phyloP scores from a whole-genome alignment of 2,329 filamentous ascomycete genomes.

The Chrysoporthe cubensis region DNA sequence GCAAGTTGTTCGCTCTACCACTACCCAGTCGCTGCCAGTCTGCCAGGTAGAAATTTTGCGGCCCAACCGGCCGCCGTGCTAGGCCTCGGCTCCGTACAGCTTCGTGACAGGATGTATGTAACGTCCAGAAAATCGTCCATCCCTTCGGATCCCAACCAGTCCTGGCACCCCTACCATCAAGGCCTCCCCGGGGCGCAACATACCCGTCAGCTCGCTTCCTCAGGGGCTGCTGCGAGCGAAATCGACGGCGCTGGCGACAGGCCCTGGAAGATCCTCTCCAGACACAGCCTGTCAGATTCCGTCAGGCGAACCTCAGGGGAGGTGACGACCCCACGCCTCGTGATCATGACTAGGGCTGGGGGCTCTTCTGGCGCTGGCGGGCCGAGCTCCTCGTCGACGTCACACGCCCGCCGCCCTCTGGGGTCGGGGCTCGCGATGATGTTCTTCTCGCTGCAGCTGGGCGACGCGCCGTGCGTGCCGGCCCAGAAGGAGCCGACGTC shows the following conservation, averaged over 20 bases:
- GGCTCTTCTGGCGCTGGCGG: not conserved
- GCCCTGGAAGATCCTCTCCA: conserved; percentile 17
- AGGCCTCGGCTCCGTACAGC: too few relatives aligned
- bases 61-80: too few relatives aligned
- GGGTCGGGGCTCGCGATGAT: not conserved
- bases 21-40: too few relatives aligned
- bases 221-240: not conserved
- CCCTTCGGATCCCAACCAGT: too few relatives aligned
- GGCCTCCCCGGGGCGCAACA: not conserved
- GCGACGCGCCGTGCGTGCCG: not conserved
- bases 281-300: conserved; percentile 16
- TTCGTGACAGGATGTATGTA: too few relatives aligned
- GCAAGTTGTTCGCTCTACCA: too few relatives aligned
- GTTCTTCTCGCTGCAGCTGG: not conserved
- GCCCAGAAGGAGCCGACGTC: conserved; percentile 37
- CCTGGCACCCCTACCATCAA: too few relatives aligned
- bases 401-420: not conserved
- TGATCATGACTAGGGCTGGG: conserved; percentile 9
- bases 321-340: conserved; percentile 12
- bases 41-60: too few relatives aligned
- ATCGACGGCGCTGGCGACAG: conserved; percentile 6
- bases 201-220: not conserved
- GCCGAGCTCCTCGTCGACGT: not conserved
- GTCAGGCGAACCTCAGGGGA: conserved; percentile 13
- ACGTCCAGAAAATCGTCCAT: too few relatives aligned